Evolutionary conservation across 1,284 basidiomycete genomes (phyloP).

Genomic region (Agroathelia rolfsii): DNA sequence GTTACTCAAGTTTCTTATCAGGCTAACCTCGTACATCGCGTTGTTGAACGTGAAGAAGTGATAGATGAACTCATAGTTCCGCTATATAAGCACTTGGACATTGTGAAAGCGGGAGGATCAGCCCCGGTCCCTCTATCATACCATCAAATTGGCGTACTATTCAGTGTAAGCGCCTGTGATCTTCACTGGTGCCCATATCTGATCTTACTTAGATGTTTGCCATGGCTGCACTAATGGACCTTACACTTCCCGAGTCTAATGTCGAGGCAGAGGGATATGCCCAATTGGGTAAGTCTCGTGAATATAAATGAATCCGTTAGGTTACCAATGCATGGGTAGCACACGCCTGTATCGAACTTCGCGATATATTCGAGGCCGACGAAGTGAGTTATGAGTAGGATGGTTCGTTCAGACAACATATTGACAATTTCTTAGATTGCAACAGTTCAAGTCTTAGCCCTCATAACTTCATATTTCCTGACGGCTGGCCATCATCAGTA

Average conservation of each 20-base stretch:
- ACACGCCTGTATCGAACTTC: constrained; percentile 9
- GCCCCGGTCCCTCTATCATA: constrained; percentile 13
- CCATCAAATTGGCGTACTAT: constrained; percentile 17
- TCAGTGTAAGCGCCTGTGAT: no score
- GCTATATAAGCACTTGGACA: constrained; percentile 23
- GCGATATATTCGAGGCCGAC: constrained; percentile 7
- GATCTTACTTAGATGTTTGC: no score
- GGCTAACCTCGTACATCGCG: constrained; percentile 24
- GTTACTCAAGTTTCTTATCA: no score
- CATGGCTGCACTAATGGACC: constrained; percentile 13
- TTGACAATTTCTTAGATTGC: no score
- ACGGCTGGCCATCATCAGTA: constrained; percentile 14
- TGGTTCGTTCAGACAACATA: no score
- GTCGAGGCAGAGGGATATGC: constrained; percentile 12
- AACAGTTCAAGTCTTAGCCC: constrained; percentile 11
- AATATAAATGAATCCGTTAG: no score
- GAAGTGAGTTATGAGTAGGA: no score
- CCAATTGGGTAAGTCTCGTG: no score
- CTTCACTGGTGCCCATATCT: no score
- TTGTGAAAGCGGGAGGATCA: constrained; percentile 12
- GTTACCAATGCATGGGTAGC: no score
- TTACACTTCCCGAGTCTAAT: constrained; percentile 11
- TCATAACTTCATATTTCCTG: constrained; percentile 12
- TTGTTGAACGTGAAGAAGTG: constrained; percentile 25
- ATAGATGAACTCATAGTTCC: constrained; percentile 24